Evolutionary conservation across 768 basidiomycete genomes (phyloP).

Genomic region (Amanita exitialis): DNA sequence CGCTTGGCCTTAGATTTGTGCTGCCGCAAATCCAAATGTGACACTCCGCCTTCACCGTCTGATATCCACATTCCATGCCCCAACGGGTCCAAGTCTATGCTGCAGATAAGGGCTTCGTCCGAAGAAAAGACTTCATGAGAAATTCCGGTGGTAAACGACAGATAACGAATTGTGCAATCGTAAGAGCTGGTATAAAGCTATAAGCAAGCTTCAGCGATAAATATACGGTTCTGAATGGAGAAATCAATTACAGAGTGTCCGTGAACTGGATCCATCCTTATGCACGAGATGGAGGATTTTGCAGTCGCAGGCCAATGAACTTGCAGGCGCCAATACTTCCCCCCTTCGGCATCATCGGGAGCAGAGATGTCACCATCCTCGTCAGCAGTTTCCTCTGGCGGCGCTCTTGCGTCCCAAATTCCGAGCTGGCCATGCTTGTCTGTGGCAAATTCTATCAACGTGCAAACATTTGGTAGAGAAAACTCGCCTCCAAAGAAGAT

Average conservation of each 20-base stretch:
- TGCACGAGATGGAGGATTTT: slow-evolving; percentile 68
- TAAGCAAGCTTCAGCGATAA: neutral
- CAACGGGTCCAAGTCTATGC: slow-evolving; percentile 54
- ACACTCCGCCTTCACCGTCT: slow-evolving; percentile 59
- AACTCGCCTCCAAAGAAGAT: slow-evolving; percentile 75
- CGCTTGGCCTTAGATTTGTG: slow-evolving; percentile 41
- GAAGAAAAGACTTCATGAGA: slow-evolving; percentile 62
- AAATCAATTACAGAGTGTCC: slow-evolving; percentile 50
- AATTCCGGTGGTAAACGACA: slow-evolving; percentile 64
- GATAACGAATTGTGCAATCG: slow-evolving; percentile 64
- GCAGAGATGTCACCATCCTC: slow-evolving; percentile 45
- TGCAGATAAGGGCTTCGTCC: slow-evolving; percentile 54
- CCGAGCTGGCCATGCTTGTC: slow-evolving; percentile 80
- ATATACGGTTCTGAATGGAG: neutral
- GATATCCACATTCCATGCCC: slow-evolving; percentile 84
- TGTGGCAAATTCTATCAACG: slow-evolving; percentile 17
- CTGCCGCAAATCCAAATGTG: slow-evolving; percentile 70
- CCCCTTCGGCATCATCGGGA: slow-evolving; percentile 41
- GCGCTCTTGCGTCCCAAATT: slow-evolving; percentile 78
- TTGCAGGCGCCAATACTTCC: slow-evolving; percentile 74
- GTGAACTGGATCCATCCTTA: slow-evolving; percentile 71
- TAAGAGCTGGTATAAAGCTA: slow-evolving; percentile 79
- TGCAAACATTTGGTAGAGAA: neutral
- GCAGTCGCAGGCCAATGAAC: slow-evolving; percentile 77
- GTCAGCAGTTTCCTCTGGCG: slow-evolving; percentile 51